Evolutionary conservation across 768 basidiomycete species (phyloP), one percentile per base, ranked within the genome.

Genomic region (Phanerochaete sordida): DNA sequence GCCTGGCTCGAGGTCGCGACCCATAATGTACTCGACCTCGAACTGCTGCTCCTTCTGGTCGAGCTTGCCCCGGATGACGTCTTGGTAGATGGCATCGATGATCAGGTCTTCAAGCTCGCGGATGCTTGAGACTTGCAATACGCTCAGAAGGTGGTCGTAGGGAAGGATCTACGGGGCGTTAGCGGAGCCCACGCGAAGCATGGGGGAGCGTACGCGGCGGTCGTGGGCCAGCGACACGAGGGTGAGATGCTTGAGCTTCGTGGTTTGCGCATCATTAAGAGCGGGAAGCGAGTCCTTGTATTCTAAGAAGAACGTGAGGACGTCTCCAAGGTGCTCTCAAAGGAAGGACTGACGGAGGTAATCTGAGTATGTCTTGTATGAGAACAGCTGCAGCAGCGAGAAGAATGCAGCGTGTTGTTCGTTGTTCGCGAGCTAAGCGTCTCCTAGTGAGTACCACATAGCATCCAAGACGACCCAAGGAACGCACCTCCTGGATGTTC

Each of bases 91-190:
- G 12, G 91, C 91, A 68, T 98, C 95, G 72, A 99, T 98, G 70
- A 98, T 91, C 64, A 98, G 85, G 74, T 98, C 95, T 72, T 99
- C 96, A 2, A 99, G 86, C 58, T 91, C 91, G 56, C 95, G 88
- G 59, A 95, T 85, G 5, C 84, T 86, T 2, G 85, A 79, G 73
- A 96, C 81, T 51, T 92, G 83, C 21, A 99, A 82, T 2, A 81
- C 76, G 53, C 82, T 70, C 7, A 92, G 82, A 1, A 98, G 82
- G 35, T 81, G 75, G 11, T 84, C 72, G 72, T 98, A 98, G 0
- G 93, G 85, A 2, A 98, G 83, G 65, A 92, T 90, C 94, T 91
- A 27, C 39, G 39, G 11, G 19, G 19, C 19, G 39, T 43, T 50
- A 66, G 56, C 24, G 53, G 19, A 16, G 13, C 9, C 13, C 15